Evolutionary conservation across 225 moss, liverwort and hornwort genomes (phyloP).

Genomic region (Marchantia paleacea): DNA sequence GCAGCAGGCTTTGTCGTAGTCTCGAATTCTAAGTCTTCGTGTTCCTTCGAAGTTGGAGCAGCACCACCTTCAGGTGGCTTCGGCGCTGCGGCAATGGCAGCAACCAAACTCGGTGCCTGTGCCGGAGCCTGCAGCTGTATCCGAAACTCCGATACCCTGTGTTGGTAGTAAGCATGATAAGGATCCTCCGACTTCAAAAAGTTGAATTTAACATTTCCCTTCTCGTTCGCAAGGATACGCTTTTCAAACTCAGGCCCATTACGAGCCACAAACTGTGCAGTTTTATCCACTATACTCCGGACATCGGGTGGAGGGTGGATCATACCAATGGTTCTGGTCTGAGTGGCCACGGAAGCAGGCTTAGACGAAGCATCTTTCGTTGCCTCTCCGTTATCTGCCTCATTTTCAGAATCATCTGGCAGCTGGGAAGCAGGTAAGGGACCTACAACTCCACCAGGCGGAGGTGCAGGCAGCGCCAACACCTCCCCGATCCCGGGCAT

Average conservation of each 20-base stretch:
- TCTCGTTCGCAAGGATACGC: slow-evolving; percentile 96
- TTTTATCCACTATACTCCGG: slow-evolving; percentile 98
- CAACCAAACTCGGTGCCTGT: slow-evolving; percentile 24
- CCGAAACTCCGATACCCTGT: slow-evolving; percentile 89
- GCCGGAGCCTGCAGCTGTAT: slow-evolving; percentile 69
- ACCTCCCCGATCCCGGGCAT: slow-evolving; percentile 94
- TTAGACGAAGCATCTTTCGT: slow-evolving; percentile 38
- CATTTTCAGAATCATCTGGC: slow-evolving; percentile 43
- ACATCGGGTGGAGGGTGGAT: slow-evolving; percentile 99
- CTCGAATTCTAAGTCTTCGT: slow-evolving; percentile 46
- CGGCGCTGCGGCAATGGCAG: slow-evolving; percentile 42
- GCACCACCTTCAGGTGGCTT: slow-evolving; percentile 64
- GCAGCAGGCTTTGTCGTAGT: slow-evolving; percentile 50
- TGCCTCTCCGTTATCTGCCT: slow-evolving; percentile 37
- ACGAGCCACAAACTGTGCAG: slow-evolving; percentile 96
- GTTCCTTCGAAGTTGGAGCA: slow-evolving; percentile 38
- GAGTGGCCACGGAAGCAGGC: slow-evolving; percentile 86
- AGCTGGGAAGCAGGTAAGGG: slow-evolving; percentile 76
- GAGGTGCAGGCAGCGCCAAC: slow-evolving; percentile 98
- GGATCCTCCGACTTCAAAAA: slow-evolving; percentile 93
- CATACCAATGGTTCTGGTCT: slow-evolving; percentile 97
- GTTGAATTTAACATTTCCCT: slow-evolving; percentile 98
- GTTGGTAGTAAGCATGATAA: slow-evolving; percentile 96
- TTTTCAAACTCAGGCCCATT: slow-evolving; percentile 99
- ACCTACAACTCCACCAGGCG: slow-evolving; percentile 86